These are phyloP conservation scores for Kodamaea leandrae DNA, from an alignment of 805 yeast genomes.

Conservation along the genomic window DNA sequence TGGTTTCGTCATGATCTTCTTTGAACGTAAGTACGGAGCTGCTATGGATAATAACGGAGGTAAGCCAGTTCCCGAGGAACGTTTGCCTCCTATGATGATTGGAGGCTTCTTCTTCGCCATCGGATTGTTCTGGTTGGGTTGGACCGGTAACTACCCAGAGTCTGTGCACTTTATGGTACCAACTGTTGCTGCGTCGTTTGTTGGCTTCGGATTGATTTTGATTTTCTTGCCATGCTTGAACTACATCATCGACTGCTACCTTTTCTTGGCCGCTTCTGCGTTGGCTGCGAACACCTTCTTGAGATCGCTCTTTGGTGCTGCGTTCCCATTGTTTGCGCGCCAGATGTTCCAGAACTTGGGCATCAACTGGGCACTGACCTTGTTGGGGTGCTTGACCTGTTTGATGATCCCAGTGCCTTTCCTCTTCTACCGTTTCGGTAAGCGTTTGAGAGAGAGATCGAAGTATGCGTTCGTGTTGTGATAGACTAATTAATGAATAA, in stretches of 20 bases:
- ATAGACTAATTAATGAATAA: neutral
- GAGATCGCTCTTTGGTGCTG: slow-evolving; percentile 58
- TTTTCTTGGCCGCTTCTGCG: slow-evolving; percentile 59
- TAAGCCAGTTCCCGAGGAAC: slow-evolving; percentile 69
- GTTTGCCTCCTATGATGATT: slow-evolving; percentile 71
- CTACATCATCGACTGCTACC: slow-evolving; percentile 60
- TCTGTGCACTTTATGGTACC: slow-evolving; percentile 76
- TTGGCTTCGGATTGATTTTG: slow-evolving; percentile 48
- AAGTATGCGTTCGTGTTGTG: slow-evolving; percentile 16
- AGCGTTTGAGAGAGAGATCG: slow-evolving; percentile 17
- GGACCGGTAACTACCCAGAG: slow-evolving; percentile 78
- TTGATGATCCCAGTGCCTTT: slow-evolving; percentile 57
- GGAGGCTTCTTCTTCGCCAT: slow-evolving; percentile 71
- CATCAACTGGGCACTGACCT: slow-evolving; percentile 53
- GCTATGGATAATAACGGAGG: slow-evolving; percentile 39
- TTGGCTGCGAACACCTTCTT: slow-evolving; percentile 62
- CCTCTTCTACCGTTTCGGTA: slow-evolving; percentile 50
- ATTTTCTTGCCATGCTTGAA: slow-evolving; percentile 60
- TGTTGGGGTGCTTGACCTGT: slow-evolving; percentile 52
- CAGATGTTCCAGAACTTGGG: slow-evolving; percentile 51
- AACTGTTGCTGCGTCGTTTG: slow-evolving; percentile 42
- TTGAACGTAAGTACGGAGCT: slow-evolving; percentile 30
- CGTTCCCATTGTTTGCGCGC: slow-evolving; percentile 57
- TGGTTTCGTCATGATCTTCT: slow-evolving; percentile 25
- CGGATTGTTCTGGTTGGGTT: slow-evolving; percentile 83